Percentiles rank a stretch among this genome's conserved stretches.
phyloP scores from a whole-genome alignment of 2,329 filamentous ascomycete species.

The Colletotrichum sp. region DNA sequence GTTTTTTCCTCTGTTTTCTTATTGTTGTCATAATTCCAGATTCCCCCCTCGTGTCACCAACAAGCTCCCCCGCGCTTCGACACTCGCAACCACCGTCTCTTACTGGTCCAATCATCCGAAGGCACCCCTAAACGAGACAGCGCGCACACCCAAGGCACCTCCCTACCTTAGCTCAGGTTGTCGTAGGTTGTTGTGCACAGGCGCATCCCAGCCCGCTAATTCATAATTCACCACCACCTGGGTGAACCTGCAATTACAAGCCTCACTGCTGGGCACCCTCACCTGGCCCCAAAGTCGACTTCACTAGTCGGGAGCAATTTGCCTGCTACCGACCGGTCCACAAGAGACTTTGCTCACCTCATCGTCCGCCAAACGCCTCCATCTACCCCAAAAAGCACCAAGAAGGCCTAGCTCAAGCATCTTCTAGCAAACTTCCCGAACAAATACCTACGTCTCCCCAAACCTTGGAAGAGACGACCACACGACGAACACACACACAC shows the following conservation, averaged over 20 bases:
- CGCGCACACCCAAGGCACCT: not conserved
- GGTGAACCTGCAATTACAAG: conserved; percentile 14
- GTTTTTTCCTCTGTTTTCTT: not conserved
- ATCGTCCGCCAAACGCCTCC: not conserved
- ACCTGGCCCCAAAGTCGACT: not conserved
- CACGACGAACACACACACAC: not conserved
- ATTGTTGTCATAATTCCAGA: not conserved
- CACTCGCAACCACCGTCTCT: not conserved
- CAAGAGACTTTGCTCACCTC: not conserved
- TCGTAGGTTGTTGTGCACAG: conserved; percentile 4
- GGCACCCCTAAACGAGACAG: not conserved
- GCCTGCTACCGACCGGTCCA: not conserved
- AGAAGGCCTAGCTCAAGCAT: not conserved
- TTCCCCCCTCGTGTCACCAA: not conserved
- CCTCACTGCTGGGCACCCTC: not conserved
- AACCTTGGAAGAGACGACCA: not conserved
- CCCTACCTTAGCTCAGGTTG: not conserved
- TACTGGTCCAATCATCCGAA: conserved; percentile 9
- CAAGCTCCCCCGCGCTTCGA: not conserved
- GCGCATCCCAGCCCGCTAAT: conserved; percentile 2
- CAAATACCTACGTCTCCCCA: conserved; percentile 17
- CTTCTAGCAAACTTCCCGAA: conserved; percentile 1
- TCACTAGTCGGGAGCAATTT: not conserved
- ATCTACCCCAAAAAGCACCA: not conserved
- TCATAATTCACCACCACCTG: not conserved